phyloP scores from a whole-genome alignment of 2,329 filamentous ascomycete genomes.

The Geosmithia morbida region DNA sequence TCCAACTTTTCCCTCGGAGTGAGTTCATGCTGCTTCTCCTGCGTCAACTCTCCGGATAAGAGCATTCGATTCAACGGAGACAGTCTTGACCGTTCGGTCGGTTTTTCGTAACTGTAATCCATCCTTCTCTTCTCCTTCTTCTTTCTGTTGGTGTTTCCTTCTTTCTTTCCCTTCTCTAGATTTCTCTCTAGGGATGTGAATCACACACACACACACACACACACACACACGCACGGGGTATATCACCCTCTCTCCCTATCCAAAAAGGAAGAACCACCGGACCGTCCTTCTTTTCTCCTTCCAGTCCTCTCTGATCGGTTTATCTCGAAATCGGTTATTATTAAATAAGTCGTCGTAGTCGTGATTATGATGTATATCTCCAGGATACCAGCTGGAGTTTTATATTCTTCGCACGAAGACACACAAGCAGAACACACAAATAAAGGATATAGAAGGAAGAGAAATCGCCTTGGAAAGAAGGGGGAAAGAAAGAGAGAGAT shows the following conservation, averaged over 20 bases:
- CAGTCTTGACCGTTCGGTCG: slow-evolving; percentile 64
- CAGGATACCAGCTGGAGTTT: neutral
- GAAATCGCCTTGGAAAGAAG: neutral
- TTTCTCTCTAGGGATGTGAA: neutral
- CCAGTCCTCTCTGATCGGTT: too few species aligned
- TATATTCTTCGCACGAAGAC: neutral
- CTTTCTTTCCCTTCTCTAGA: neutral
- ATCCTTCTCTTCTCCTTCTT: neutral
- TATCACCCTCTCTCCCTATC: neutral
- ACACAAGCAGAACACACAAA: neutral
- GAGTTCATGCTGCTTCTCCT: slow-evolving; percentile 55
- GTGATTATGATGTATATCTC: neutral
- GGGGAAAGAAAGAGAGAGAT: neutral
- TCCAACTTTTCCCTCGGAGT: slow-evolving; percentile 60
- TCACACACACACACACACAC: too few species aligned
- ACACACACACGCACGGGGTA: too few species aligned
- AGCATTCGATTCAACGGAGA: slow-evolving; percentile 72
- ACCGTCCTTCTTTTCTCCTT: neutral
- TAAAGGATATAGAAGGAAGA: neutral
- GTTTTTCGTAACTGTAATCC: slow-evolving; percentile 14
- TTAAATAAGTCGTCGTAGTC: neutral
- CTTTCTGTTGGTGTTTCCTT: slow-evolving; percentile 1
- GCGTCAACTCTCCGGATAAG: slow-evolving; percentile 69
- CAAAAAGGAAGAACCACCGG: too few species aligned
- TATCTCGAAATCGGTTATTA: neutral